Evolutionary conservation across 805 yeast genomes (phyloP).

Genomic region (Yamadazyma tumulicola): DNA sequence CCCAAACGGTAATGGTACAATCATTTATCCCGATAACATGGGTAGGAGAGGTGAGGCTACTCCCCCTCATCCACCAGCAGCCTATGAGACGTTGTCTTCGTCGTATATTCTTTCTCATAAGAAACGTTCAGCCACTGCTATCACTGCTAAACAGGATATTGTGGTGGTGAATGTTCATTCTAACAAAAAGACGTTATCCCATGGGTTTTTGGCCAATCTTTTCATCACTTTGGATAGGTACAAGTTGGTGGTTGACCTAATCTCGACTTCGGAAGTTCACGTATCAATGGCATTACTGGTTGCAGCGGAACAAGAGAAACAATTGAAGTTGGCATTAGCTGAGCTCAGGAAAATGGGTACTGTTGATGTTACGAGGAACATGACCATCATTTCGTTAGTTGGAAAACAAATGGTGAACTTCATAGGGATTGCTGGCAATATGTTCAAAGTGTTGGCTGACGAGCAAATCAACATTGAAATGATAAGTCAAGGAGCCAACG

Average conservation of each 20-base stretch:
- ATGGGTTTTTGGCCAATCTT: constrained; percentile 90
- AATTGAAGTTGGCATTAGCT: constrained; percentile 67
- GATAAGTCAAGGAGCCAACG: constrained; percentile 98
- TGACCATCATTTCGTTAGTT: constrained; percentile 91
- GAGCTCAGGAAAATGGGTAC: constrained; percentile 80
- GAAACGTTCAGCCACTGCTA: constrained; percentile 84
- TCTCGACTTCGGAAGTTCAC: constrained; percentile 96
- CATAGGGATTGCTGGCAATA: constrained; percentile 95
- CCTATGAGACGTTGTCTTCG: constrained; percentile 47
- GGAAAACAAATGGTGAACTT: constrained; percentile 97
- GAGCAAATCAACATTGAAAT: constrained; percentile 92
- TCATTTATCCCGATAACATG: constrained; percentile 87
- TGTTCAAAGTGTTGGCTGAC: constrained; percentile 92
- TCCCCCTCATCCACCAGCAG: constrained; percentile 93
- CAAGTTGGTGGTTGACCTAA: constrained; percentile 87
- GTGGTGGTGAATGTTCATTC: constrained; percentile 92
- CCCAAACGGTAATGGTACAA: constrained; percentile 89
- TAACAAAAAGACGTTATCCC: constrained; percentile 86
- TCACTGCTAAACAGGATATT: constrained; percentile 89
- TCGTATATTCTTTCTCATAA: constrained; percentile 38
- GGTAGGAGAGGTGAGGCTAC: constrained; percentile 84
- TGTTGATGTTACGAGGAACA: constrained; percentile 81
- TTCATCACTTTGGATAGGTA: constrained; percentile 82
- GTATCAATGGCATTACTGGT: constrained; percentile 96
- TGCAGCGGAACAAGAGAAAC: constrained; percentile 58